Base-by-base conservation (phyloP, 179 eudicot species). In the Spergularia azorica region DNA sequence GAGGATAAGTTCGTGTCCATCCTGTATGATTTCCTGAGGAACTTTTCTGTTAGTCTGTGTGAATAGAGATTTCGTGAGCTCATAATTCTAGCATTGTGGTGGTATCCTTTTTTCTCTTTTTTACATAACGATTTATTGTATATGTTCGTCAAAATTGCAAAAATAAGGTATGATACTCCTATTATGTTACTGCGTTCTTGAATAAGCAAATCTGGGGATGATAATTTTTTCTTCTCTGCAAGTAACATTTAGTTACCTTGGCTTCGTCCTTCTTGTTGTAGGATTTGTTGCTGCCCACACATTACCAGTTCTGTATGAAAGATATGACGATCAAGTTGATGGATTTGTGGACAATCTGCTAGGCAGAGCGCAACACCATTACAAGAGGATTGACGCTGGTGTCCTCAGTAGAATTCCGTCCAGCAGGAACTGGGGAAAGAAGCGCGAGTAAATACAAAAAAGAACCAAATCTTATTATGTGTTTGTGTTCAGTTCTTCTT, bases 211-310 rank as follows among this genome's bases (percentile, higher is more conserved):
- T 59, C 43, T 54, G 16, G 73, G 73, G 13, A 70, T 52, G 14
- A 9, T 46, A 9, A 6, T 32, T 48, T 14, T 46, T 18, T 3
- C 21, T 48, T 4, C 59, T 68, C 5, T 17, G n/a, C 11, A n/a
- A 36, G 3, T 16, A 18, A n/a, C 21, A 26, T 41, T 76, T 38
- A 36, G 4, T 26, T 7, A n/a, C 21, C 32, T 41, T 76, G 55
- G 57, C 62, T 59, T 52, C 21, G 0, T 72, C 10, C 48, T 62
- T 6, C 50, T 60, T 21, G 66, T 13, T 26, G 18, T 51, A 95
- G 98, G 98, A 68, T 90, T 95, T 78, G 84, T 95, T 67, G 95
- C 89, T 63, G 97, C 97, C 10, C 98, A 93, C 83, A 90, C 90
- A 0, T 79, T 95, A 58, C 98, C 98, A 2, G 92, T 91, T 51